Percentiles rank a stretch among this genome's conserved stretches.
Conservation (phyloP, 257 asterid genomes). For the Penstemon davidsonii region DNA sequence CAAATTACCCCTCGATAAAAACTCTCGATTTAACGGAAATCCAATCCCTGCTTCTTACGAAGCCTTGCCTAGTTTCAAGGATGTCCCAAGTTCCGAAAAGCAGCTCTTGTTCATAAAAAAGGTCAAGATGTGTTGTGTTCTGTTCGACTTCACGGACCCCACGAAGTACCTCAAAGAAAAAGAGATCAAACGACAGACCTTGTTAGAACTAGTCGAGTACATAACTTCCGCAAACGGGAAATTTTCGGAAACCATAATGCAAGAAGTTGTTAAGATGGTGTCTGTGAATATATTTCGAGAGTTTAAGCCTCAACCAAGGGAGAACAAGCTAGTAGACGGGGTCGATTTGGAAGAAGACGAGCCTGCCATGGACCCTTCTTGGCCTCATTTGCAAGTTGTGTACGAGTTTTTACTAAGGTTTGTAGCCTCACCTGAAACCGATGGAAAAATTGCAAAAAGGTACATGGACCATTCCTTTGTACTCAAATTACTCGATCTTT, state of each 20-base stretch:
- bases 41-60: constrained; percentile 16
- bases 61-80: constrained; percentile 34
- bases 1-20: constrained; percentile 14
- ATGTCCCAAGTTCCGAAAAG: constrained; percentile 32
- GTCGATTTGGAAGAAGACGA: constrained; percentile 40
- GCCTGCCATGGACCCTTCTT: constrained; percentile 37
- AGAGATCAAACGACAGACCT: constrained; percentile 39
- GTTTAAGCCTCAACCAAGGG: constrained; percentile 41
- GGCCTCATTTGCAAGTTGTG: constrained; percentile 43
- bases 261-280: constrained; percentile 34
- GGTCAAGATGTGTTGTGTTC: constrained; percentile 32
- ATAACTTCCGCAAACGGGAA: constrained; percentile 35
- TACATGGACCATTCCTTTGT: constrained; percentile 35
- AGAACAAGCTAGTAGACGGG: constrained; percentile 31
- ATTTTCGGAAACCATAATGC: constrained; percentile 31
- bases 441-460: constrained; percentile 34
- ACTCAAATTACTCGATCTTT: constrained; percentile 33
- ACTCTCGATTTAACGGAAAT: constrained; percentile 15
- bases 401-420: constrained; percentile 33
- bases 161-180: constrained; percentile 35
- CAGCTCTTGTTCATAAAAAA: constrained; percentile 34
- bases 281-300: constrained; percentile 36
- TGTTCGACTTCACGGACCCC: constrained; percentile 33
- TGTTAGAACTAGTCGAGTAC: constrained; percentile 38
- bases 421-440: constrained; percentile 37